These are phyloP conservation scores for Lobosporangium transversale DNA, from an alignment of 192 early-diverging fungal genomes.

Conservation along the genomic window DNA sequence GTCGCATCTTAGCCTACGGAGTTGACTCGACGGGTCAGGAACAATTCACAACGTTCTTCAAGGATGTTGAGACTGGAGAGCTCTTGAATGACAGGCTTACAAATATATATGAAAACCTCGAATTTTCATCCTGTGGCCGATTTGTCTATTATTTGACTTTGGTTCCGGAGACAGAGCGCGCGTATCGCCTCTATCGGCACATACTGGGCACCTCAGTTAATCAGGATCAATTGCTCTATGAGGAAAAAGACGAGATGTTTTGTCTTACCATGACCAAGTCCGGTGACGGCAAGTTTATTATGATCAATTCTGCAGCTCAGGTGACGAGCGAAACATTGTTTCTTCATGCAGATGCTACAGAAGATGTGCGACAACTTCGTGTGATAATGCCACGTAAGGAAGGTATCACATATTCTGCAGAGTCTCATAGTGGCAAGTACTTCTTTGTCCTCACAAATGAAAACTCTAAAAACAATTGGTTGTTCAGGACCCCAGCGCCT, in stretches of 20 bases:
- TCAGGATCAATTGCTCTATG: conserved; percentile 56
- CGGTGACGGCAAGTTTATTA: conserved; percentile 59
- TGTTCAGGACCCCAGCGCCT: conserved; percentile 63
- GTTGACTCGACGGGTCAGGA: conserved; percentile 65
- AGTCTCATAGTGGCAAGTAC: conserved; percentile 60
- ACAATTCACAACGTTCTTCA: conserved; percentile 61
- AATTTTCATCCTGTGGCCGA: conserved; percentile 64
- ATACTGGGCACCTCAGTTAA: conserved; percentile 52
- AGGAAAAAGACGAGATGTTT: conserved; percentile 71
- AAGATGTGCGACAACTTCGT: conserved; percentile 25
- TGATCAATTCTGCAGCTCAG: conserved; percentile 63
- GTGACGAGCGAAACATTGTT: conserved; percentile 65
- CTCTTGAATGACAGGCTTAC: conserved; percentile 58
- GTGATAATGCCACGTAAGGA: conserved; percentile 62
- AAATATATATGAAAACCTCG: conserved; percentile 63
- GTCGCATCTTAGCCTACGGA: conserved; percentile 64
- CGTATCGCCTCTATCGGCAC: conserved; percentile 63
- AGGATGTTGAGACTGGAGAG: conserved; percentile 55
- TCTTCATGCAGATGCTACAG: conserved; percentile 50
- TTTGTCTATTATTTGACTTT: conserved; percentile 62
- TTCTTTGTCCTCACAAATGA: conserved; percentile 68
- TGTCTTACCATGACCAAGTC: conserved; percentile 66
- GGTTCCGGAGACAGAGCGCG: conserved; percentile 60
- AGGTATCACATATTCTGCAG: conserved; percentile 58
- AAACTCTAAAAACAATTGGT: conserved; percentile 68